Evolutionary conservation across 495 filamentous ascomycete genomes (phyloP), one percentile per base, ranked within the genome.

Genomic region (Schizothecium vesticola): DNA sequence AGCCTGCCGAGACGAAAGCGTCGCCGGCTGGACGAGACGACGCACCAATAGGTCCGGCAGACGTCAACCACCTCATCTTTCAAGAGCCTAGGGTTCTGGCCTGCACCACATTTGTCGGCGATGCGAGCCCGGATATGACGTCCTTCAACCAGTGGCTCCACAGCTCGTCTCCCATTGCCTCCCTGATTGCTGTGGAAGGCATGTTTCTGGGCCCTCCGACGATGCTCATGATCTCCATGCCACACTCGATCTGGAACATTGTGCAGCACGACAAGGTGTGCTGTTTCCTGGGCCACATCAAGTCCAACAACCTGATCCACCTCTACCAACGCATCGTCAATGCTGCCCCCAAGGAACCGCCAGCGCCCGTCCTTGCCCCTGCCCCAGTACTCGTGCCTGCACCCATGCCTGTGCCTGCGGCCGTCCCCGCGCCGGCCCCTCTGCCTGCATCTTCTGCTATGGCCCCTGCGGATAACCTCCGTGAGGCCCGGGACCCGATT

Each of bases 151-250:
- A 86, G 59, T 86, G 85, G 84, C 78, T 87, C 12, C 80, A 83
- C 55, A 83, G 81, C 64, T 80, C 77, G 22, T 82, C 84, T 3
- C 70, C 79, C 1, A 76, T 80, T 11, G 80, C 80, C 23, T 81
- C 83, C 7, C 84, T 84, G 61, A 82, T 86, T 59, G 77, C 81
- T 7, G 84, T 87, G 7, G 84, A 87, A 73, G 85, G 84, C 69
- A 86, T 86, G 80, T 87, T 87, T 69, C 74, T 86, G 24, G 85
- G 85, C 0, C 84, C 84, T 12, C 84, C 85, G 16, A 86, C 84
- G 1, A 85, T 86, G 76, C 70, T 87, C 10, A 76, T 87, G 56
- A 81, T 86, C 59, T 85, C 85, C 16, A 87, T 87, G 84, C 84
- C 85, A 4, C 74, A 80, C 62, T 74, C 75, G 3, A 77, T 87